Conservation (phyloP, 225 moss, liverwort and hornwort species). For the Anthoceros angustus region DNA sequence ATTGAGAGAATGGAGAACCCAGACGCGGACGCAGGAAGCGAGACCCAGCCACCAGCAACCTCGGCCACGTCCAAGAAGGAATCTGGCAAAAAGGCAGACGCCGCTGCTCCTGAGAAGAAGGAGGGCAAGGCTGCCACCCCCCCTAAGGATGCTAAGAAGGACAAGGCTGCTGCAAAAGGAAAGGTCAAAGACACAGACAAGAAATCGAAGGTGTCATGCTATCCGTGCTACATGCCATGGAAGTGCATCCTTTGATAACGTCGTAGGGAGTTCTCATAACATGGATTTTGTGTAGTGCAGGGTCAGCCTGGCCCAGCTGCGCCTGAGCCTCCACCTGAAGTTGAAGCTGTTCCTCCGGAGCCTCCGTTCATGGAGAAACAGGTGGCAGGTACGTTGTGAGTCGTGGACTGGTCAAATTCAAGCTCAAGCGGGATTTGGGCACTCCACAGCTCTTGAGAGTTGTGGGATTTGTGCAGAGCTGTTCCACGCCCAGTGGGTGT, state of each 20-base stretch:
- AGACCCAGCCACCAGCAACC: not conserved
- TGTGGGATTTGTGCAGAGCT: not conserved
- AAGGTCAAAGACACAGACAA: not conserved
- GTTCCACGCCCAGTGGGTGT: not conserved
- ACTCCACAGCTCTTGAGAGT: not conserved
- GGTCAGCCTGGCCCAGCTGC: not conserved
- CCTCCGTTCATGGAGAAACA: not conserved
- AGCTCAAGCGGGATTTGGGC: not conserved
- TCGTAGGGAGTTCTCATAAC: too few relatives aligned
- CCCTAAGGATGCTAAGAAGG: not conserved
- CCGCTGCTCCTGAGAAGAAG: not conserved
- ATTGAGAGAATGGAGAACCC: not conserved
- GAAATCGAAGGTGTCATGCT: not conserved
- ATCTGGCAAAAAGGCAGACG: not conserved
- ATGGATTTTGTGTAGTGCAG: not conserved
- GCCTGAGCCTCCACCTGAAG: not conserved
- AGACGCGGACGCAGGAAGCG: not conserved
- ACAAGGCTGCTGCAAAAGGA: not conserved
- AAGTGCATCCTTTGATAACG: too few relatives aligned
- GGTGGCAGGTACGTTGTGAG: not conserved
- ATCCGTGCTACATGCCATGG: too few relatives aligned
- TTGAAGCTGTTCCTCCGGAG: not conserved
- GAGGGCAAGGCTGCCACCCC: not conserved
- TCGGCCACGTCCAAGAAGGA: not conserved
- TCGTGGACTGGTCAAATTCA: not conserved